Conservation (phyloP, 352 stramenopile species). For the Pythium utonaiense region DNA sequence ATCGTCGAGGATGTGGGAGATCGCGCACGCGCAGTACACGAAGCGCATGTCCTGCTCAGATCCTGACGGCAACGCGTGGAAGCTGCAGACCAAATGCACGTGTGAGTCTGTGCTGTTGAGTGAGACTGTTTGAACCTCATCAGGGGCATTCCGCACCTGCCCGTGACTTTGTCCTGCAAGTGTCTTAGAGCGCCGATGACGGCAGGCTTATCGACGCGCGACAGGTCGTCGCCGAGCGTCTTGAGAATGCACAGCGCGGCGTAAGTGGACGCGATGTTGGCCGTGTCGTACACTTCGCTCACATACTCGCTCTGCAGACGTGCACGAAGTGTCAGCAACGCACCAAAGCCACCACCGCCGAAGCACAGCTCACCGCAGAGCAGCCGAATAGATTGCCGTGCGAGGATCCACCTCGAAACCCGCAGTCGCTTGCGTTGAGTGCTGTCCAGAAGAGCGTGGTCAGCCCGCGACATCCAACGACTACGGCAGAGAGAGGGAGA, state of each 20-base stretch:
- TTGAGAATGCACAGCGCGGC: conserved; percentile 77
- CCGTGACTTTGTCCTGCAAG: conserved; percentile 73
- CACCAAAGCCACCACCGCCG: background rate
- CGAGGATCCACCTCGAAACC: conserved; percentile 65
- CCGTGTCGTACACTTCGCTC: conserved; percentile 75
- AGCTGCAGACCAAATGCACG: conserved; percentile 32
- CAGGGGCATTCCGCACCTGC: conserved; percentile 46
- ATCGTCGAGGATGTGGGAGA: conserved; percentile 85
- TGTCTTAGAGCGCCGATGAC: conserved; percentile 57
- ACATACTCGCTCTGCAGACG: conserved; percentile 41
- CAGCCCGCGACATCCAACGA: no score
- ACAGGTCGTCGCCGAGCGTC: conserved; percentile 82
- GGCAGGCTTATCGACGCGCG: conserved; percentile 64
- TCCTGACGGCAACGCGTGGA: conserved; percentile 57
- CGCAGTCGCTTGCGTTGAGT: conserved; percentile 68
- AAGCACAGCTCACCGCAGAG: conserved; percentile 20
- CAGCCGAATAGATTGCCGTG: conserved; percentile 62
- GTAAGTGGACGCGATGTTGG: conserved; percentile 86
- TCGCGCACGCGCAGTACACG: conserved; percentile 85
- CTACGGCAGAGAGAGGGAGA: no score
- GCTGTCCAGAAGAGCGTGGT: conserved; percentile 21
- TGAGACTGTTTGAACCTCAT: no score
- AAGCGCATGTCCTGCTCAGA: conserved; percentile 89
- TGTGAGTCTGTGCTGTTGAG: background rate
- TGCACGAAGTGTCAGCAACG: background rate